Evolutionary conservation across 148 eudicot species (phyloP), one percentile per base, ranked within the genome.

Genomic region (Amaranthus cruentus): DNA sequence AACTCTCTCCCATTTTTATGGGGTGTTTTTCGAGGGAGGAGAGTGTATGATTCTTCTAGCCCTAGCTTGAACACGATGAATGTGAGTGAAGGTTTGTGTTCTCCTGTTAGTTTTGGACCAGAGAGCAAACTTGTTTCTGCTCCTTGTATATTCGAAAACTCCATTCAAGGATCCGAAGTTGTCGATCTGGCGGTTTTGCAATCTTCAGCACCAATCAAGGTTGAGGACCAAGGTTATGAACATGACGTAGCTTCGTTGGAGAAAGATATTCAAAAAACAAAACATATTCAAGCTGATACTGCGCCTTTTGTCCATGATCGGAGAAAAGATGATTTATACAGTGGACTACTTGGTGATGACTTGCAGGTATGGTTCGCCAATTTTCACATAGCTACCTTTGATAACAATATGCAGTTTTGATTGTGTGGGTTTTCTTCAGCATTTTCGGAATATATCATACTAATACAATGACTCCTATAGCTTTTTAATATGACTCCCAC

Each of bases 11-110:
- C 68, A 72, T 86, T 59, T 69, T 73, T 86, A 44, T 86, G 87
- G 87, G 89, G 89, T 63, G 84, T 86, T 54, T 76, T 80, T 73
- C 81, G 77, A 75, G 80, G 9, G 70, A 83, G 73, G 54, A 74
- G 55, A 61, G 65, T 71, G 11, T 78, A 69, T 46, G 55, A 74
- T 52, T 51, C 18, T 60, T 56, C 0, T 7, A 11, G 55, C 75
- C 58, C 80, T 15, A 47, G 46, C 59, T 48, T 60, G 78, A 72
- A 55, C 56, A 57, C 10, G 48, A 76, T 38, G 42, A 68, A 74
- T 50, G 59, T 69, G 47, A 71, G 48, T 28, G 70, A 61, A 50
- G 21, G 51, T 60, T 55, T 59, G 15, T 46, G 57, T 53, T 21
- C 69, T 44, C 42, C 73, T 52, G 52, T 21, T 64, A 61, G 69